Evolutionary conservation across 2,329 filamentous ascomycete genomes (phyloP), one percentile per base, ranked within the genome.

Genomic region (Colletotrichum spinosum): DNA sequence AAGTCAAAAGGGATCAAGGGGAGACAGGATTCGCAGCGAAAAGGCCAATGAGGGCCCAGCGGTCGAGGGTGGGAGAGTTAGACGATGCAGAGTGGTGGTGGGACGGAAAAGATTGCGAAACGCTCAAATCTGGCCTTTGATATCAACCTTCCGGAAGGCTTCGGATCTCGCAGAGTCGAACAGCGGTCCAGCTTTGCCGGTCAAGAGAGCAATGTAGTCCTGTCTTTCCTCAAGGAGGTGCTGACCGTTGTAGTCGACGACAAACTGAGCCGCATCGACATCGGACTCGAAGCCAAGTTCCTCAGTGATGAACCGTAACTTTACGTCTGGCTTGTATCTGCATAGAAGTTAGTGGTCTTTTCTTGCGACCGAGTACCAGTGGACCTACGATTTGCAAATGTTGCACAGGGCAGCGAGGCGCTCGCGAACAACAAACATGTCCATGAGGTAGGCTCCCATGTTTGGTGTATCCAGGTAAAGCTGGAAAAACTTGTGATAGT

Each of bases 391-490:
- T 92, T 88, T 97, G 87, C 94, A 97, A 72, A 99, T 96, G 77
- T 91, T 93, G 77, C 93, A 91, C 75, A 99, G 82, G 70, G 96
- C 96, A 75, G 91, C 90, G 70, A 99, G 88, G 73, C 96, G 92
- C 83, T 99, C 95, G 75, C 96, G 90, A 74, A 90, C 90, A 77
- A 98, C 92, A 83, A 99, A 98, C 93, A 97, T 97, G 83, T 99
- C 96, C 92, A 99, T 97, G 55, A 99, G 87, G 80, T 98, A 98
- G 72, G 92, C 94, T 68, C 96, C 95, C 94, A 99, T 97, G 74
- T 97, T 97, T 55, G 94, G 94, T 33, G 94, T 94, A 76, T 95
- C 91, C 71, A 97, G 88, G 78, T 97, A 99, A 49, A 99, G 88
- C 81, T 93, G 92, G 87, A 99, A 98, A 80, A 99, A 98, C 77